Percentiles rank a stretch among this genome's conserved stretches.
These are phyloP conservation scores for Globisporangium canariense DNA, from an alignment of 352 stramenopile genomes.

Conservation along the genomic window DNA sequence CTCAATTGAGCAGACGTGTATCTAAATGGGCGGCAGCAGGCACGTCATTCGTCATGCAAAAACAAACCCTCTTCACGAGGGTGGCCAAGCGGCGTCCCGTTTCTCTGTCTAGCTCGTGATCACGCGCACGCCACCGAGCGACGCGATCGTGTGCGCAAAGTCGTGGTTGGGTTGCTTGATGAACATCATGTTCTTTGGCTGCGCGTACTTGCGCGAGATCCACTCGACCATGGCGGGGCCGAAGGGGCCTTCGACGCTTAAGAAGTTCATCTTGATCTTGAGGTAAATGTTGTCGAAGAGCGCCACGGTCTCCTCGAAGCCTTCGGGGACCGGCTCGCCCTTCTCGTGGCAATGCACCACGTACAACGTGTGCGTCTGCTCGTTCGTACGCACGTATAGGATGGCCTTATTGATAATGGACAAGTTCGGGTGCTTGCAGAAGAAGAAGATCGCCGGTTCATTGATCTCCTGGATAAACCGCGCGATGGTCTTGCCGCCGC, in stretches of 20 bases:
- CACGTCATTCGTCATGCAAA: not conserved
- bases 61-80: not conserved
- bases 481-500: slow-evolving; percentile 82
- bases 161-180: slow-evolving; percentile 95
- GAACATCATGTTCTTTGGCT: slow-evolving; percentile 96
- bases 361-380: slow-evolving; percentile 89
- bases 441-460: slow-evolving; percentile 92
- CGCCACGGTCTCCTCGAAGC: slow-evolving; percentile 84
- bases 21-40: not conserved
- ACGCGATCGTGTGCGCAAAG: slow-evolving; percentile 91
- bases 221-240: slow-evolving; percentile 91
- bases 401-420: slow-evolving; percentile 95
- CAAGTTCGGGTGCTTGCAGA: slow-evolving; percentile 91
- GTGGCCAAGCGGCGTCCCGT: not conserved
- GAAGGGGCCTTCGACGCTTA: slow-evolving; percentile 85
- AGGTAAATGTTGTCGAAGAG: slow-evolving; percentile 94
- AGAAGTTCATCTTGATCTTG: slow-evolving; percentile 92
- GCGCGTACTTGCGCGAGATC: slow-evolving; percentile 83
- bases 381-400: slow-evolving; percentile 93
- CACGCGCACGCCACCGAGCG: slow-evolving; percentile 89
- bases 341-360: slow-evolving; percentile 89
- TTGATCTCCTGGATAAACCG: slow-evolving; percentile 84
- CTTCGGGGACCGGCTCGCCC: slow-evolving; percentile 50
- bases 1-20: not conserved
- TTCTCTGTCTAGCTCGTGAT: slow-evolving; percentile 74